These are phyloP conservation scores for Geotrichum fermentans DNA, from an alignment of 1,139 yeast species.

Conservation along the genomic window DNA sequence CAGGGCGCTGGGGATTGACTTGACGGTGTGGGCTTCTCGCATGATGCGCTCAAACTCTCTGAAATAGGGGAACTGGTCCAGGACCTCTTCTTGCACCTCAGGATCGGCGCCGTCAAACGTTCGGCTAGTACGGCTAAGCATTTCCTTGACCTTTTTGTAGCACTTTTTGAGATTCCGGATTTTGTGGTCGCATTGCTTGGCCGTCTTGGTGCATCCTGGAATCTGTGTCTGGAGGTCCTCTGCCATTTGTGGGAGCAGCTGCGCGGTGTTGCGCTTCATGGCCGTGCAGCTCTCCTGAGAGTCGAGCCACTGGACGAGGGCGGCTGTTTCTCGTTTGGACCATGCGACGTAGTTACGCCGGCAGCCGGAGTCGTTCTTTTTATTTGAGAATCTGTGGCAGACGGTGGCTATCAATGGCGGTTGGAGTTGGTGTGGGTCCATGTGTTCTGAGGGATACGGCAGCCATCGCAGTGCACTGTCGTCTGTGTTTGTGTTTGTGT, in stretches of 20 bases:
- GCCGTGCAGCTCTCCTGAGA: conserved; percentile 12
- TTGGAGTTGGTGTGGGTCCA: conserved; percentile 1
- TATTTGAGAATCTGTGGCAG: neutral
- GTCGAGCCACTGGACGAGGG: conserved; percentile 16
- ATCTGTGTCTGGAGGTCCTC: conserved; percentile 7
- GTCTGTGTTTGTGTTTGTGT: no score
- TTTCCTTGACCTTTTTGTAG: conserved; percentile 16
- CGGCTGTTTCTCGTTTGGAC: conserved; percentile 18
- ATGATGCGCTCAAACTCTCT: conserved; percentile 14
- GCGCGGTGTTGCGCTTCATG: conserved; percentile 15
- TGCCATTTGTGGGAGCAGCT: conserved; percentile 16
- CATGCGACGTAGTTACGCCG: conserved; percentile 19
- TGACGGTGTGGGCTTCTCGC: conserved; percentile 12
- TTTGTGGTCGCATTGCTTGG: conserved; percentile 19
- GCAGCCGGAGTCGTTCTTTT: neutral
- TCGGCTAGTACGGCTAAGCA: conserved; percentile 1
- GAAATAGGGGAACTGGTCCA: conserved; percentile 16
- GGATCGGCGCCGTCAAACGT: neutral
- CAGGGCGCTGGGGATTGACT: conserved; percentile 12
- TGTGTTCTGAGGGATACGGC: neutral
- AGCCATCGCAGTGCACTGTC: no score
- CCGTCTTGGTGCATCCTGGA: conserved; percentile 17
- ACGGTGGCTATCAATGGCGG: neutral
- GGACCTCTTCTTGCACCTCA: conserved; percentile 9
- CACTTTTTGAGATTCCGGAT: conserved; percentile 18